A percentile compares a stretch with the other conserved stretches of the same genome.
Conservation (phyloP, 139 green algal genomes). For the Diplosphaera chodatii region DNA sequence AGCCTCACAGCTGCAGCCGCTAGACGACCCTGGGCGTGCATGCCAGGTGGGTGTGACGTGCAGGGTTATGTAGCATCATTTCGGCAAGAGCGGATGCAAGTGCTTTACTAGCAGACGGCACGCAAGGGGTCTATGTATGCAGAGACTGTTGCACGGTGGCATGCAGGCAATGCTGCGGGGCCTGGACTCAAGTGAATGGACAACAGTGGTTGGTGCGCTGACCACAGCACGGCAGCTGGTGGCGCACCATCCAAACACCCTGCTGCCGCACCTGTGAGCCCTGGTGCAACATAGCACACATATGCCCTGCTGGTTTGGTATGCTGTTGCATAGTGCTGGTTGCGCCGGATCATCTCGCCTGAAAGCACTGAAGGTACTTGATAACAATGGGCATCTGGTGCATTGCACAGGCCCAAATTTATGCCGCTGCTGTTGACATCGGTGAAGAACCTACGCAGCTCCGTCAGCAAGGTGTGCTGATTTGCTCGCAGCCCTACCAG, state of each 20-base stretch:
- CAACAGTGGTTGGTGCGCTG: constrained; percentile 8
- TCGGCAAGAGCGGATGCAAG: background rate
- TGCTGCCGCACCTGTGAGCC: constrained; percentile 11
- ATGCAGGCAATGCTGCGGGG: background rate
- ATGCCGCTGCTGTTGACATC: constrained; percentile 31
- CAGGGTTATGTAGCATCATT: constrained; percentile 3
- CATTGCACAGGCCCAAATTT: constrained; percentile 1
- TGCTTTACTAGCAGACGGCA: too few relatives aligned
- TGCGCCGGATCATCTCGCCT: too few relatives aligned
- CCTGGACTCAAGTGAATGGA: constrained; percentile 24
- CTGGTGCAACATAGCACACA: too few relatives aligned
- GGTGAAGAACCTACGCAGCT: constrained; percentile 39
- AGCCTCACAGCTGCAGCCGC: background rate
- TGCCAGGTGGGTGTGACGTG: too few relatives aligned
- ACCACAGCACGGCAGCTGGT: constrained; percentile 18
- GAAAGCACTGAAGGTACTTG: too few relatives aligned
- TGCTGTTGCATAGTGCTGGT: too few relatives aligned
- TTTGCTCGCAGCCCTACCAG: too few relatives aligned
- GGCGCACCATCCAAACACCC: constrained; percentile 9
- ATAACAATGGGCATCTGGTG: too few relatives aligned
- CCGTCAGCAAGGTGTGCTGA: constrained; percentile 32
- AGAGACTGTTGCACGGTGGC: background rate
- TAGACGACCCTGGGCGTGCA: too few relatives aligned
- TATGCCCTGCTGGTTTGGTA: too few relatives aligned
- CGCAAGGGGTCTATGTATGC: too few relatives aligned